A percentile compares a stretch with the other conserved stretches of the same genome.
Conservation (phyloP, 495 filamentous ascomycete genomes). For the Xylaria acuta region DNA sequence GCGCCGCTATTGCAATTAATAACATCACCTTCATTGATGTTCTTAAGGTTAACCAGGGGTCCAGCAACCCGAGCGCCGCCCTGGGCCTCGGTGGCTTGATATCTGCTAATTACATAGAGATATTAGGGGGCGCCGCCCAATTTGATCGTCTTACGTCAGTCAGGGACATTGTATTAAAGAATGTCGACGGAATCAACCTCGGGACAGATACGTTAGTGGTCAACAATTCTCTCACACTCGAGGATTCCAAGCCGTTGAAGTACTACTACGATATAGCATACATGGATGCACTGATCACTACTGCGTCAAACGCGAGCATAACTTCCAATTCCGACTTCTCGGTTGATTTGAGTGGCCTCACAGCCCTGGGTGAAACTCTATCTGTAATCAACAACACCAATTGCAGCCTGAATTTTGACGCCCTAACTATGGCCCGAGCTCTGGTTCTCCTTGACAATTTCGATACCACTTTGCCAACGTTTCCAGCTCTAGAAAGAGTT, state of each 20-base stretch:
- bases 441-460: background rate
- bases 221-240: background rate
- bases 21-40: too few relatives aligned
- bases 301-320: background rate
- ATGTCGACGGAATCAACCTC: too few relatives aligned
- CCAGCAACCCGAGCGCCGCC: too few relatives aligned
- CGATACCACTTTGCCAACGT: background rate
- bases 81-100: too few relatives aligned
- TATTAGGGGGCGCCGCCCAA: too few relatives aligned
- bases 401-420: background rate
- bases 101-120: too few relatives aligned
- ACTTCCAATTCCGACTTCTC: background rate
- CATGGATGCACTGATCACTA: background rate
- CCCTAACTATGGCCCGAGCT: background rate
- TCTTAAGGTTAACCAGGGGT: too few relatives aligned
- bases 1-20: too few relatives aligned
- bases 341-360: background rate
- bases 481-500: background rate
- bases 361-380: background rate
- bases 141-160: too few relatives aligned
- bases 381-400: background rate
- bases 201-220: too few relatives aligned
- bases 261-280: background rate
- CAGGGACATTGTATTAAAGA: too few relatives aligned
- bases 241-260: background rate